Conservation (phyloP, 1,139 yeast species). For the Blastobotrys ciferrii region DNA sequence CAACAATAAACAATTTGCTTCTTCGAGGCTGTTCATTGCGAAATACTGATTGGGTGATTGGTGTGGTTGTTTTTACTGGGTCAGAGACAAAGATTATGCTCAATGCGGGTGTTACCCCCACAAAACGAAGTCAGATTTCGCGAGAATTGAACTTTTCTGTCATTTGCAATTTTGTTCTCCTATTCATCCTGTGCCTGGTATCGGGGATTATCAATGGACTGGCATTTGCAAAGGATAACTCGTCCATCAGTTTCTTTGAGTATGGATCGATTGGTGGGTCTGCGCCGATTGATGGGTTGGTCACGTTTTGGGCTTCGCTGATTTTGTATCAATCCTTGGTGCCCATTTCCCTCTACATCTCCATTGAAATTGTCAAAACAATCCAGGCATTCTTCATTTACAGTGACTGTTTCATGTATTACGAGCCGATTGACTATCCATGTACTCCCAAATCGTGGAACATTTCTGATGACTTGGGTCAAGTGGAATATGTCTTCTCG, state of each 20-base stretch:
- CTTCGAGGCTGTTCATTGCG: slow-evolving; percentile 87
- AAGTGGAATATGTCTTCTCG: slow-evolving; percentile 90
- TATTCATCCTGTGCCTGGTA: slow-evolving; percentile 76
- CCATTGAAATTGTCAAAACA: slow-evolving; percentile 90
- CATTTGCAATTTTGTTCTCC: slow-evolving; percentile 66
- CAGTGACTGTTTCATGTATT: slow-evolving; percentile 82
- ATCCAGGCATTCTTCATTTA: slow-evolving; percentile 88
- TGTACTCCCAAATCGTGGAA: slow-evolving; percentile 97
- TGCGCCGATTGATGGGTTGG: slow-evolving; percentile 75
- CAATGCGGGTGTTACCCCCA: slow-evolving; percentile 90
- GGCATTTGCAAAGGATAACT: slow-evolving; percentile 51
- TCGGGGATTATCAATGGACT: slow-evolving; percentile 84
- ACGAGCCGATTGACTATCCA: slow-evolving; percentile 80
- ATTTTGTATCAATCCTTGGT: slow-evolving; percentile 86
- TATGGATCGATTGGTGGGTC: slow-evolving; percentile 59
- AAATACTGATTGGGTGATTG: slow-evolving; percentile 94
- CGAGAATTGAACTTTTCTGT: slow-evolving; percentile 83
- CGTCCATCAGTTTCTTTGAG: slow-evolving; percentile 71
- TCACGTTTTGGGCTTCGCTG: slow-evolving; percentile 84
- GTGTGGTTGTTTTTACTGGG: slow-evolving; percentile 88
- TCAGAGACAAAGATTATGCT: slow-evolving; percentile 88
- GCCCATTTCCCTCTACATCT: slow-evolving; percentile 88
- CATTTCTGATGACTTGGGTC: slow-evolving; percentile 97
- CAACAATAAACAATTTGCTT: slow-evolving; percentile 72
- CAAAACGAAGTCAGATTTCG: slow-evolving; percentile 79